These are phyloP conservation scores for Puccinia brachypodii DNA, from an alignment of 1,284 basidiomycete genomes.

Conservation along the genomic window DNA sequence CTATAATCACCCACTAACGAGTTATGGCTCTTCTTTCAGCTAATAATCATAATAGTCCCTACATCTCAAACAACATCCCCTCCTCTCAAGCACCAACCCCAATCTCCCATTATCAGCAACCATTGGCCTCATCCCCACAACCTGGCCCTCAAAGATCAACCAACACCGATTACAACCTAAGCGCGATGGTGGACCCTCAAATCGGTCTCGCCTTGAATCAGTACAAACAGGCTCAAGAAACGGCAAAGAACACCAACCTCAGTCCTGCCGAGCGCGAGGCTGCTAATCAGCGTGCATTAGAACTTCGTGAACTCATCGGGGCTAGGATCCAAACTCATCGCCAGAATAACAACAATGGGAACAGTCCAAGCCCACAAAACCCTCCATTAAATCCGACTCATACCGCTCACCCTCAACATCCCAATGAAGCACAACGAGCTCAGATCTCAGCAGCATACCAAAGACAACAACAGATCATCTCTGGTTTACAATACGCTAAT, in stretches of 20 bases:
- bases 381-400: neutral
- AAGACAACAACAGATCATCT: conserved; percentile 46
- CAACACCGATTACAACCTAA: neutral
- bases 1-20: neutral
- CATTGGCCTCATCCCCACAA: neutral
- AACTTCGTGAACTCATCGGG: conserved; percentile 24
- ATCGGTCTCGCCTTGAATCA: conserved; percentile 5
- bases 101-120: conserved; percentile 18
- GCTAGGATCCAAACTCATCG: conserved; percentile 17
- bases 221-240: conserved; percentile 35
- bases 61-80: neutral
- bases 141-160: neutral
- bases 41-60: neutral
- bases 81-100: conserved; percentile 18
- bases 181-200: conserved; percentile 5
- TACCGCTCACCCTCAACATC: conserved; percentile 36
- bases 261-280: conserved; percentile 26
- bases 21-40: neutral
- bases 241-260: conserved; percentile 6
- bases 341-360: neutral
- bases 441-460: conserved; percentile 38
- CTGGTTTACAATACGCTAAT: conserved; percentile 9
- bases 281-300: conserved; percentile 1
- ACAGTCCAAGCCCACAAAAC: conserved; percentile 12
- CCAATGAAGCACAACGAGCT: conserved; percentile 42